Percentiles rank a stretch among this genome's conserved stretches.
Conservation (phyloP, 306 rosid species). For the Trifolium repens region DNA sequence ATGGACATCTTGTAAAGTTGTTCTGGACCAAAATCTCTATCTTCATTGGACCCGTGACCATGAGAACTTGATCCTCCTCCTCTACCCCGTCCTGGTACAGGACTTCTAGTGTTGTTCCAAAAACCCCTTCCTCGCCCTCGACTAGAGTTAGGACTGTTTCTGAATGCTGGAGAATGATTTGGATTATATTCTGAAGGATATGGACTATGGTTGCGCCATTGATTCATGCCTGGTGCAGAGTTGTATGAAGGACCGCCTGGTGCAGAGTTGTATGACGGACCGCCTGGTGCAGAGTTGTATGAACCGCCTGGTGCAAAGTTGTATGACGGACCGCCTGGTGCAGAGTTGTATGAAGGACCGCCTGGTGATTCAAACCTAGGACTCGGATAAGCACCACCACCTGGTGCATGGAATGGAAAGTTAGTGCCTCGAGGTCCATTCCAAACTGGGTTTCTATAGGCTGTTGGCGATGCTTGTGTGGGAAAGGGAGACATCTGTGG, state of each 20-base stretch:
- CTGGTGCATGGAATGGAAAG: constrained; percentile 46
- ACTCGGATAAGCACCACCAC: constrained; percentile 43
- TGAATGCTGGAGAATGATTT: constrained; percentile 51
- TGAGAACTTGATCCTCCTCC: constrained; percentile 58
- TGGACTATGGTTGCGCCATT: constrained; percentile 50
- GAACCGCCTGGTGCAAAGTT: constrained; percentile 45
- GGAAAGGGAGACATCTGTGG: constrained; percentile 51
- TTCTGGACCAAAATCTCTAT: constrained; percentile 41
- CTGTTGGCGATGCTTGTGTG: constrained; percentile 50
- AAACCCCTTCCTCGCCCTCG: constrained; percentile 64
- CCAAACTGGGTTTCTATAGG: constrained; percentile 53
- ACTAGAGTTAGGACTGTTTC: constrained; percentile 50
- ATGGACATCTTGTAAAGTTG: constrained; percentile 66
- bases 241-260: constrained; percentile 48
- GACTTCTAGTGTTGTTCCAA: constrained; percentile 41
- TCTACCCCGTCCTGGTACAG: constrained; percentile 56
- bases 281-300: constrained; percentile 48
- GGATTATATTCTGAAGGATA: constrained; percentile 42
- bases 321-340: constrained; percentile 39
- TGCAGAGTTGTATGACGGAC: constrained; percentile 30
- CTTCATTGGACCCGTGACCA: constrained; percentile 41
- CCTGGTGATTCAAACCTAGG: constrained; percentile 56
- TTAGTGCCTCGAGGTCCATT: constrained; percentile 55
- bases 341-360: constrained; percentile 41
- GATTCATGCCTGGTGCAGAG: constrained; percentile 48